Evolutionary conservation across 805 yeast genomes (phyloP).

Genomic region (Candida stauntonica): DNA sequence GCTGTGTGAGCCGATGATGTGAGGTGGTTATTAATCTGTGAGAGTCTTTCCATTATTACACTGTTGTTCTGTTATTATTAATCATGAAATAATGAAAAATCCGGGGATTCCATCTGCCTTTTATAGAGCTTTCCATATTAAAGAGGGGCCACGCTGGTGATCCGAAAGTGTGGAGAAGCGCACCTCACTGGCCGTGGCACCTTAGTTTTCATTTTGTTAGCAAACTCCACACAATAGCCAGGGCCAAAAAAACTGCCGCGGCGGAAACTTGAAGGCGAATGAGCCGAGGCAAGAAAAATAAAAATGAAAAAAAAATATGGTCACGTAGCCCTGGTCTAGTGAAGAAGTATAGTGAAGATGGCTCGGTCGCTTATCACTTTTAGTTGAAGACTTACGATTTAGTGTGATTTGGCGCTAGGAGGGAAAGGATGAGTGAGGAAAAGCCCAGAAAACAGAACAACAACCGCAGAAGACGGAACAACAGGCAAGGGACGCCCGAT

Average conservation of each 20-base stretch:
- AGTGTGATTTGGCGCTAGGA: too few relatives aligned
- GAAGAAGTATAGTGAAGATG: too few relatives aligned
- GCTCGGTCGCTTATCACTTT: background rate
- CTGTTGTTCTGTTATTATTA: background rate
- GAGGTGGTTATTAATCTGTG: conserved; percentile 32
- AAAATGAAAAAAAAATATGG: background rate
- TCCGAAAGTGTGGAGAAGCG: background rate
- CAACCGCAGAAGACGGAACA: background rate
- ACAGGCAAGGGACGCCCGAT: background rate
- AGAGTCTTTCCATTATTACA: conserved; percentile 32
- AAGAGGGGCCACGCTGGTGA: background rate
- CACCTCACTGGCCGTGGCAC: background rate
- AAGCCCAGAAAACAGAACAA: background rate
- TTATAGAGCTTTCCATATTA: background rate
- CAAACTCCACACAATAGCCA: background rate
- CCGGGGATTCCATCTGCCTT: background rate
- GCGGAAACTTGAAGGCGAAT: too few relatives aligned
- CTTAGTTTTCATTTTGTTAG: too few relatives aligned
- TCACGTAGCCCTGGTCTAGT: background rate
- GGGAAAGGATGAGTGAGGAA: background rate
- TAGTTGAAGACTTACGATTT: background rate
- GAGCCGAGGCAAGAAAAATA: background rate
- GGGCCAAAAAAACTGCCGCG: too few relatives aligned
- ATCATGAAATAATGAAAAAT: background rate
- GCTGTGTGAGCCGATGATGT: conserved; percentile 14